Evolutionary conservation across 2,329 filamentous ascomycete genomes (phyloP), one percentile per base, ranked within the genome.

Genomic region (Zasmidium citrigriseum): DNA sequence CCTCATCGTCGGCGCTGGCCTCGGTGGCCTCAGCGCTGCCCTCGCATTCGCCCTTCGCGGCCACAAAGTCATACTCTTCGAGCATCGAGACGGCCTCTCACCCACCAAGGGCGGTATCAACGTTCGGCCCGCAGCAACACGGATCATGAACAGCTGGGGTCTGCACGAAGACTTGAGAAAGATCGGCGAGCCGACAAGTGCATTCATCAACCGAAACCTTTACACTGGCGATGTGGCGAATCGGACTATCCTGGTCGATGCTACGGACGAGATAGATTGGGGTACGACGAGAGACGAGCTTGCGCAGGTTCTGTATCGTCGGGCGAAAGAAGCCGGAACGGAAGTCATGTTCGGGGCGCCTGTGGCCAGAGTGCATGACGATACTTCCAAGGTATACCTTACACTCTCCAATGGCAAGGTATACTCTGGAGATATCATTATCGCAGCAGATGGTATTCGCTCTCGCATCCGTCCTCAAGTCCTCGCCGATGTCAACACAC

Each of bases 1-100:
- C 16, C 27, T 50, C 11, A 56, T 59, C 12, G 27, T 56, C 27
- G 57, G 57, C 23, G 57, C 57, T 2, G 57, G 57, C 14, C 53
- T 59, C 7, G 57, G 57, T 16, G 52, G 57, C 23, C 44, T 56
- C 10, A 29, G 27, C 22, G 57, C 57, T 11, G 57, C 57, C 18
- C 53, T 56, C 41, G 27, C 47, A 22, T 46, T 59, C 20, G 52
- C 57, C 4, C 48, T 41, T n/a, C 23, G 52, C 29, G 48, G 48
- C 27, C 57, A 59, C 20, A 20, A 48, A 10, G 57, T 56, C 18
- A 24, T 46, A 5, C 44, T 56, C 20, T 59, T 52, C 48, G 57
- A 59, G 27, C 12, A 44, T 22, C 21, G 49, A 2, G n/a, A 47
- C 4, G n/a, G 1, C 14, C 48, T 59, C 44, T 41, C 41, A 10